A percentile compares a stretch with the other conserved stretches of the same genome.
phyloP scores from a whole-genome alignment of 73 alveolate genomes.

The Paramecium sexaurelia region DNA sequence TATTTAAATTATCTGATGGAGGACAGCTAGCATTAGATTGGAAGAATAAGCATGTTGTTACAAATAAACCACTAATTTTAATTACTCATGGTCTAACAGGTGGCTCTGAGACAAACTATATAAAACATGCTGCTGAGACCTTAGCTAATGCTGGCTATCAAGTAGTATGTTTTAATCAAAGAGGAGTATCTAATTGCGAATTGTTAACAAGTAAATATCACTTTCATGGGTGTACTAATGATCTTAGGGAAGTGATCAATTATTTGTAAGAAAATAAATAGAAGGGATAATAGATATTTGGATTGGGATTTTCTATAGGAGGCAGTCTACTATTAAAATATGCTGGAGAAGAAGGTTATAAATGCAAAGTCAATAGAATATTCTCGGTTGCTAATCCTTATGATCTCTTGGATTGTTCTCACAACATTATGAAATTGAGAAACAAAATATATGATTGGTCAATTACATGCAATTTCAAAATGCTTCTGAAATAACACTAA shows the following conservation, averaged over 20 bases:
- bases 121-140: constrained; percentile 46
- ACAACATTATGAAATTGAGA: constrained; percentile 20
- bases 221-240: constrained; percentile 39
- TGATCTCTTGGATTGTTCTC: constrained; percentile 21
- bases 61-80: constrained; percentile 43
- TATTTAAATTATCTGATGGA: constrained; percentile 61
- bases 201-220: constrained; percentile 25
- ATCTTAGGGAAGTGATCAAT: background rate
- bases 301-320: constrained; percentile 52
- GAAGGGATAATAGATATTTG: constrained; percentile 42
- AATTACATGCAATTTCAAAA: constrained; percentile 14
- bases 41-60: constrained; percentile 48
- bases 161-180: constrained; percentile 51
- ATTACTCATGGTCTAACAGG: constrained; percentile 69
- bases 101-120: constrained; percentile 63
- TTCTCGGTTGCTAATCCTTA: constrained; percentile 45
- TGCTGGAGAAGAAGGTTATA: constrained; percentile 36
- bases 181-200: constrained; percentile 48
- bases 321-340: constrained; percentile 30
- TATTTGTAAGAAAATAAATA: background rate
- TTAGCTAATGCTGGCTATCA: background rate
- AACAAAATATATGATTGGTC: constrained; percentile 35
- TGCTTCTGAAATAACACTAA: background rate
- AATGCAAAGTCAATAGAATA: background rate
- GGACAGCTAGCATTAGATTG: constrained; percentile 65